Base-by-base conservation (phyloP, 2,329 filamentous ascomycete species). In the Cordyceps javanica region DNA sequence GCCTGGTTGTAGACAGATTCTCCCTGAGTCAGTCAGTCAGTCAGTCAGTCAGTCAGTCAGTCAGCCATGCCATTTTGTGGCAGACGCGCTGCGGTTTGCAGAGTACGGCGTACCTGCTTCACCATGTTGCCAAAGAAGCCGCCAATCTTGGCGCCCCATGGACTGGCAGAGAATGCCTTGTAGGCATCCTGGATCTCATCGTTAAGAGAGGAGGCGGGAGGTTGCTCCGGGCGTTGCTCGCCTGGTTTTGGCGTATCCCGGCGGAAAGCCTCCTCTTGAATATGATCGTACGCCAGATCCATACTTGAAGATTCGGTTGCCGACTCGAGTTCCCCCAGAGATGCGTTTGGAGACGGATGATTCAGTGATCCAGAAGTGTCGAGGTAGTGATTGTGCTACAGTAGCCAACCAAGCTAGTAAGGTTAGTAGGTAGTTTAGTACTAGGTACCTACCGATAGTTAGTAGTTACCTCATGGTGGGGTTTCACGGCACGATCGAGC, bases 231-330 rank as follows among this genome's bases (percentile, higher is more conserved):
- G 52, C 72, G 66, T 63, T 76, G 68, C 60, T 74, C 72, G 23
- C 42, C 59, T 61, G 59, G 59, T 65, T 60, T 63, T 62, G 60
- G 77, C 74, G 62, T 79, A 75, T 86, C 78, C 65, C 84, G 81
- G 39, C 82, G 78, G 61, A 90, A 81, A 53, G 85, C 82, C 71
- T 94, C 87, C 76, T 96, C 91, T 70, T 91, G 87, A 67, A 97
- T 96, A 73, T 96, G 91, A 69, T 99, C 94, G 81, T 97, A 99
- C 45, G 92, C 92, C 68, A 95, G 81, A 82, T 99, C 94, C 94
- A 99, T 97, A 63, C 62, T 67, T 54, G 13, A 25, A 36, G 16
- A 21, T 19, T 23, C 11, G 36, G 8, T 46, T 16, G 21, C 13
- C 19, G 14, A 11, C 13, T 45, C 28, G 28, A 34, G 14, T 6